Evolutionary conservation across 306 rosid genomes (phyloP).

Genomic region (Quercus mongolica): DNA sequence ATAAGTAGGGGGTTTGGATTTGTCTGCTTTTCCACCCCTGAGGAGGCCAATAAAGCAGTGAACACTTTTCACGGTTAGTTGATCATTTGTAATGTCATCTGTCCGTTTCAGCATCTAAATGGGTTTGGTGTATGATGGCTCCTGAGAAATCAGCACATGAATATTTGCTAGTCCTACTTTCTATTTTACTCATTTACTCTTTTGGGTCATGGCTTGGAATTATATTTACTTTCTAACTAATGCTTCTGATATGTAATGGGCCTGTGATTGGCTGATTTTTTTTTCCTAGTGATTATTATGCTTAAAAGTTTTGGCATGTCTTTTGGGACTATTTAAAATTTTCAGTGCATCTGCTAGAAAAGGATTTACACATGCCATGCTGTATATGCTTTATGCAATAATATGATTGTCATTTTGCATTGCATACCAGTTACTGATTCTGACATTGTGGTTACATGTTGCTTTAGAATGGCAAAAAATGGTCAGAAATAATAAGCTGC

Average conservation of each 20-base stretch:
- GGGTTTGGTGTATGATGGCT: too few relatives aligned
- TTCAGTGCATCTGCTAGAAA: too few relatives aligned
- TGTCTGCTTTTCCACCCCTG: constrained; percentile 79
- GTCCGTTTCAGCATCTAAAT: too few relatives aligned
- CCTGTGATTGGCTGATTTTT: too few relatives aligned
- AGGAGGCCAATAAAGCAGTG: constrained; percentile 89
- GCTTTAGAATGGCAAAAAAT: neutral
- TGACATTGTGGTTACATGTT: neutral
- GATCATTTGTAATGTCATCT: too few relatives aligned
- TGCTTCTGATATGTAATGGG: neutral
- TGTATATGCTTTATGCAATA: neutral
- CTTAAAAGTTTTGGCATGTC: neutral
- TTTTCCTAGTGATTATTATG: neutral
- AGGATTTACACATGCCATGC: neutral
- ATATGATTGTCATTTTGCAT: neutral
- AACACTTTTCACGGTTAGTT: constrained; percentile 67
- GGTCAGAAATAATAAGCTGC: neutral
- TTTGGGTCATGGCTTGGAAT: neutral
- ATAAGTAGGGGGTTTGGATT: constrained; percentile 88
- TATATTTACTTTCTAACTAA: neutral
- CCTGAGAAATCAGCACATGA: neutral
- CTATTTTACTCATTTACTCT: neutral
- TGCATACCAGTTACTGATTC: neutral
- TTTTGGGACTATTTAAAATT: neutral
- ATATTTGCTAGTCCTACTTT: neutral